phyloP scores from a whole-genome alignment of 225 moss, liverwort and hornwort genomes.

The Ulota crispa region DNA sequence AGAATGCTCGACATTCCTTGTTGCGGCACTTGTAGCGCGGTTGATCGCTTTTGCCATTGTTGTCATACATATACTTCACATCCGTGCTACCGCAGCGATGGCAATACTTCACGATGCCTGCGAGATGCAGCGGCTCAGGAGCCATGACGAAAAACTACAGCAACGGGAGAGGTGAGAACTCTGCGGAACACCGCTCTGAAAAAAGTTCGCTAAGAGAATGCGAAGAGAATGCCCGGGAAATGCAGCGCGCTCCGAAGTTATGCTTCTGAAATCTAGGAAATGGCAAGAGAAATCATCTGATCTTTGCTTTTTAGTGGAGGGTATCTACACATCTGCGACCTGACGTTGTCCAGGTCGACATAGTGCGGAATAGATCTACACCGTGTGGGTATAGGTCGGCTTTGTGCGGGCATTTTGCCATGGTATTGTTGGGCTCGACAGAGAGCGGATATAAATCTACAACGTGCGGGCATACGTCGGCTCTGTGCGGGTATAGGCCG shows the following conservation, averaged over 20 bases:
- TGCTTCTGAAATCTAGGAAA: background rate
- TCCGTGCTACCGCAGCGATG: background rate
- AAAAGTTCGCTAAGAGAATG: background rate
- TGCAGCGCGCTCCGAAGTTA: too few species aligned
- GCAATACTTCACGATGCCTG: background rate
- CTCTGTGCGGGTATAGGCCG: too few species aligned
- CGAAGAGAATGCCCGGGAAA: background rate
- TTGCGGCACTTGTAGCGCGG: background rate
- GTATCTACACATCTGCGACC: too few species aligned
- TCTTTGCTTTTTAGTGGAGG: accelerated
- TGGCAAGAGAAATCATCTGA: background rate
- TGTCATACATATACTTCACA: background rate
- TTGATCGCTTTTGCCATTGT: background rate
- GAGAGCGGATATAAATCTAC: too few species aligned
- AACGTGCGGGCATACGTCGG: too few species aligned
- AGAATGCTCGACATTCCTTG: accelerated
- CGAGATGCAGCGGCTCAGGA: background rate
- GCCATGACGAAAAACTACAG: background rate
- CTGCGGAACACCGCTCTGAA: too few species aligned
- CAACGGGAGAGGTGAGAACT: background rate
- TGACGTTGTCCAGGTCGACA: too few species aligned
- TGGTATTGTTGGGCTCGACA: too few species aligned
- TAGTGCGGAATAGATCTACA: too few species aligned
- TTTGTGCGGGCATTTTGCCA: too few species aligned
- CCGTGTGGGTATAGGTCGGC: too few species aligned